Conservation (phyloP, 2,329 filamentous ascomycete species). For the Diaporthe vaccinii region DNA sequence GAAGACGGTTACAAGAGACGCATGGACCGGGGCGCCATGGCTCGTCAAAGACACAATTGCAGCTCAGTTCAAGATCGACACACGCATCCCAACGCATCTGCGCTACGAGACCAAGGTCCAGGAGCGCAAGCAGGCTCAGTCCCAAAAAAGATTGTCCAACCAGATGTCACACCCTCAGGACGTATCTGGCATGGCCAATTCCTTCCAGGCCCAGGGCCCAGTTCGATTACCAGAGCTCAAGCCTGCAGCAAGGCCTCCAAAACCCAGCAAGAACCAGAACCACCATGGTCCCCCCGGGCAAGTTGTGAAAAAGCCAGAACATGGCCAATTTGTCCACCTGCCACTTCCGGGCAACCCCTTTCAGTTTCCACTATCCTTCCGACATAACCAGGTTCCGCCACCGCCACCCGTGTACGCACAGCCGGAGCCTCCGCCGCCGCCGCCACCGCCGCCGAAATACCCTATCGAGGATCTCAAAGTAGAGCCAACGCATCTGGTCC, state of each 20-base stretch:
- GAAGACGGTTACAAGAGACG: conserved; percentile 90
- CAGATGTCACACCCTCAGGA: conserved; percentile 55
- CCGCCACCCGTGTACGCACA: conserved; percentile 56
- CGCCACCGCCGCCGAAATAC: conserved; percentile 87
- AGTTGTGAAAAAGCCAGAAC: conserved; percentile 53
- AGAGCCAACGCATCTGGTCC: conserved; percentile 73
- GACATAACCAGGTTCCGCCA: conserved; percentile 56
- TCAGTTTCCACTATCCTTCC: conserved; percentile 60
- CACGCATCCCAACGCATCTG: conserved; percentile 85
- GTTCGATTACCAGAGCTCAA: conserved; percentile 79
- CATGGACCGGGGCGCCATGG: conserved; percentile 98
- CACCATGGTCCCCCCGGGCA: conserved; percentile 51
- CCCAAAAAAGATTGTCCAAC: conserved; percentile 70
- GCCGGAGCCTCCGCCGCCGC: conserved; percentile 67
- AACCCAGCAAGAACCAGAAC: conserved; percentile 77
- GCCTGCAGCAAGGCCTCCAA: conserved; percentile 78
- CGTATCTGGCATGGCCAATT: conserved; percentile 53
- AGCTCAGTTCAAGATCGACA: conserved; percentile 85
- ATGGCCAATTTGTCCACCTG: conserved; percentile 55
- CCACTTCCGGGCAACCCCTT: conserved; percentile 61
- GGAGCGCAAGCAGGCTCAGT: conserved; percentile 80
- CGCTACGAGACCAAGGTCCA: conserved; percentile 84
- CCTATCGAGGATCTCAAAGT: conserved; percentile 95
- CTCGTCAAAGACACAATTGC: conserved; percentile 90
- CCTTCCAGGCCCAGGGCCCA: conserved; percentile 59